Conservation (phyloP, 371 early-diverging fungal genomes). For the Mortierella sp. region DNA sequence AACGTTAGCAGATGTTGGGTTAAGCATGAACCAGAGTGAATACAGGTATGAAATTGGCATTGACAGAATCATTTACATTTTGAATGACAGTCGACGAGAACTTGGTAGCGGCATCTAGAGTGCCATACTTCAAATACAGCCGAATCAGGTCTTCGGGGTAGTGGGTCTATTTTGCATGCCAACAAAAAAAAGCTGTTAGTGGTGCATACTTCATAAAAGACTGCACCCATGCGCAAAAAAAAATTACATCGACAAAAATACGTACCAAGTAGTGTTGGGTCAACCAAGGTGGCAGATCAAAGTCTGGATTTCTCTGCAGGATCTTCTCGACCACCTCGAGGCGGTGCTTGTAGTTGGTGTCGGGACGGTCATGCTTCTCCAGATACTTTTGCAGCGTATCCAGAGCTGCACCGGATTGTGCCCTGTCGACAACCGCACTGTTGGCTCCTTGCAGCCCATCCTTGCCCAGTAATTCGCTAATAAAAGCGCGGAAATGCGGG, state of each 20-base stretch:
- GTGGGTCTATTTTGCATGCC: conserved; percentile 25
- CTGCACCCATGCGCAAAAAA: background rate
- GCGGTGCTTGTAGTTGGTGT: conserved; percentile 36
- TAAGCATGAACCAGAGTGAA: background rate
- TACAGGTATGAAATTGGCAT: background rate
- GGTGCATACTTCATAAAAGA: too few species aligned
- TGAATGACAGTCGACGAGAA: conserved; percentile 41
- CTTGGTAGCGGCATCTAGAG: conserved; percentile 33
- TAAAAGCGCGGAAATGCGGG: background rate
- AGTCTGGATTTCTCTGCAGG: conserved; percentile 27
- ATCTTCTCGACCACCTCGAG: conserved; percentile 30
- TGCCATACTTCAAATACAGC: conserved; percentile 36
- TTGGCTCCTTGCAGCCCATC: conserved; percentile 14
- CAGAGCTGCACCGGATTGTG: conserved; percentile 17
- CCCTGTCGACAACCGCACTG: conserved; percentile 12
- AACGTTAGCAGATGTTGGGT: background rate
- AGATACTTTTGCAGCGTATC: conserved; percentile 28
- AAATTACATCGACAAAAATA: background rate
- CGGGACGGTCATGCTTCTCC: conserved; percentile 36
- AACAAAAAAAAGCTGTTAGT: background rate
- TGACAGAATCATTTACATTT: conserved; percentile 9
- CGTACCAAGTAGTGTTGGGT: conserved; percentile 48
- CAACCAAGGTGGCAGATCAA: conserved; percentile 48
- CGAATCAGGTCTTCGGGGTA: conserved; percentile 53
- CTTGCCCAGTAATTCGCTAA: conserved; percentile 23